Conservation (phyloP, 805 yeast species). For the Pichia pseudocactophila region DNA sequence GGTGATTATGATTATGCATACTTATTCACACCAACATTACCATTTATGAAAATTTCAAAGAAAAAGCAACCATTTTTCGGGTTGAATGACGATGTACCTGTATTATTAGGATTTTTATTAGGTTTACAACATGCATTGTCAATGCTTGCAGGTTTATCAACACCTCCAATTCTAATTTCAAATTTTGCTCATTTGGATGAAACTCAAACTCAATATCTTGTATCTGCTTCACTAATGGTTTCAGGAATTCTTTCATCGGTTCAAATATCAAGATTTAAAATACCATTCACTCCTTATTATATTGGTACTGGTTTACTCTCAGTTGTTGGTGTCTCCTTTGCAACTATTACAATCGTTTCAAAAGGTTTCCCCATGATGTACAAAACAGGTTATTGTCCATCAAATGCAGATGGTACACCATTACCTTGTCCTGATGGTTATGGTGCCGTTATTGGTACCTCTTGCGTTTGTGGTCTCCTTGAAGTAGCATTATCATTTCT, state of each 20-base stretch:
- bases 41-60: conserved; percentile 41
- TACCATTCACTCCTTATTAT: conserved; percentile 63
- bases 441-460: conserved; percentile 78
- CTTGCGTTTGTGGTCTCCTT: conserved; percentile 65
- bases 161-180: conserved; percentile 75
- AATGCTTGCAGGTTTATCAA: conserved; percentile 85
- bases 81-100: conserved; percentile 69
- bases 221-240: conserved; percentile 62
- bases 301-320: conserved; percentile 84
- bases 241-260: conserved; percentile 63
- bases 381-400: conserved; percentile 55
- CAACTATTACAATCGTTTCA: conserved; percentile 73
- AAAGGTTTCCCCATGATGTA: conserved; percentile 80
- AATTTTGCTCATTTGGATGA: conserved; percentile 48
- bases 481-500: conserved; percentile 67
- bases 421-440: conserved; percentile 86
- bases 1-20: conserved; percentile 82
- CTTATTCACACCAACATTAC: conserved; percentile 72
- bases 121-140: conserved; percentile 86
- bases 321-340: conserved; percentile 87
- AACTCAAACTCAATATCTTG: conserved; percentile 49
- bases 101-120: conserved; percentile 63
- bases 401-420: conserved; percentile 50
- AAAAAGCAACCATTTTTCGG: conserved; percentile 76
- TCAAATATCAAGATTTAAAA: conserved; percentile 75